Evolutionary conservation across 228 moss, liverwort and hornwort species (phyloP).

Genomic region (Sphagnum magellanicum): DNA sequence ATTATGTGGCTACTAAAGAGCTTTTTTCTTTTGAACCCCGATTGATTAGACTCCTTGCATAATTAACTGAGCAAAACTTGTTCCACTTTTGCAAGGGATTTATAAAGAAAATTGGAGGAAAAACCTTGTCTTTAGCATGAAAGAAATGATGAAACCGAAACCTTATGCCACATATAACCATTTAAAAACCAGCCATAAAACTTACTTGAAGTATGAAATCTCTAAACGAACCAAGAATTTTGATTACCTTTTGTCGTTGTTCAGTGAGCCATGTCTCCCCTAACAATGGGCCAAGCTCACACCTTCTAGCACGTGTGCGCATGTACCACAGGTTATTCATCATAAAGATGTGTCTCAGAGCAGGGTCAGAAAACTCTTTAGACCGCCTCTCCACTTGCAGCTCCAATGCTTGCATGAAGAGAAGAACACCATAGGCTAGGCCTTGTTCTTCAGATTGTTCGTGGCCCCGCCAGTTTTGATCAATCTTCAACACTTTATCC

Average conservation of each 20-base stretch:
- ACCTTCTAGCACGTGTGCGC: constrained; percentile 64
- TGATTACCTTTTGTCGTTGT: constrained; percentile 48
- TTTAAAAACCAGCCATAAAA: not conserved
- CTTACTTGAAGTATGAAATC: no score
- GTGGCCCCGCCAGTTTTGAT: constrained; percentile 57
- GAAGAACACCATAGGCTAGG: constrained; percentile 51
- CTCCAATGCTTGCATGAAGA: constrained; percentile 73
- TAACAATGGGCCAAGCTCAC: constrained; percentile 56
- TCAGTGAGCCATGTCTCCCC: constrained; percentile 78
- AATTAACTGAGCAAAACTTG: no score
- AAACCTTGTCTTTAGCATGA: not conserved
- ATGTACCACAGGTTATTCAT: constrained; percentile 94
- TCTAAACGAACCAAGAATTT: not conserved
- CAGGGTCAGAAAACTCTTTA: constrained; percentile 54
- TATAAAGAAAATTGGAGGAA: not conserved
- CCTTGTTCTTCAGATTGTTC: constrained; percentile 40
- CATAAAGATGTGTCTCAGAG: constrained; percentile 62
- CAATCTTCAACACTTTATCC: constrained; percentile 73
- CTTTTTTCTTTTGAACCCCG: no score
- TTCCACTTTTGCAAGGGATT: not conserved
- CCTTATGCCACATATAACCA: not conserved
- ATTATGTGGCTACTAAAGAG: no score
- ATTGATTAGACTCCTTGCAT: no score
- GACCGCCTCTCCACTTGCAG: constrained; percentile 53
- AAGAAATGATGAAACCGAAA: not conserved